Conservation (phyloP, 345 rosid species). For the Dipteronia sinensis region DNA sequence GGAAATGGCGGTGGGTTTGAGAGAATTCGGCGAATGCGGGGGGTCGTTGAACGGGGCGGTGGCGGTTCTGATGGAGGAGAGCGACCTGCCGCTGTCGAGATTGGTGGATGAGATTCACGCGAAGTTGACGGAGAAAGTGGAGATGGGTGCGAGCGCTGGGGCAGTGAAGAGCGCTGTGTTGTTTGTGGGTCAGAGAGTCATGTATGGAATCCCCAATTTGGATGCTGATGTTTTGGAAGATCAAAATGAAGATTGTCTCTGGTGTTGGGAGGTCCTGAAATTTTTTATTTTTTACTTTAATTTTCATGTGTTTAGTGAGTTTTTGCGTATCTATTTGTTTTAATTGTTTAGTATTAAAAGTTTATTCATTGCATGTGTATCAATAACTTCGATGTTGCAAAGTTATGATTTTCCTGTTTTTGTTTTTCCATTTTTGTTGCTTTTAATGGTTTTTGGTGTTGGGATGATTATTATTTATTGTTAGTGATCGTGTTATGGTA, state of each 20-base stretch:
- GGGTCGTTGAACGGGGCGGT: conserved; percentile 50
- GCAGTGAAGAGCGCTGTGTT: conserved; percentile 66
- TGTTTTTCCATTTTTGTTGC: background rate
- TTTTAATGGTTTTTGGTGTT: background rate
- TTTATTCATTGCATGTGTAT: too few species aligned
- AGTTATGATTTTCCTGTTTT: background rate
- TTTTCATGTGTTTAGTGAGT: background rate
- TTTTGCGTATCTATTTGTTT: background rate
- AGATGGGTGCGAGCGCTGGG: conserved; percentile 30
- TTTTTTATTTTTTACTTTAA: background rate
- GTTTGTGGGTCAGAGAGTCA: conserved; percentile 72
- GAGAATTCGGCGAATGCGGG: conserved; percentile 14
- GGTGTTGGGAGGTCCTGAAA: conserved; percentile 93
- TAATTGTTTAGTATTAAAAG: background rate
- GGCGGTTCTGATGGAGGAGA: conserved; percentile 78
- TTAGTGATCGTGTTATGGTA: background rate
- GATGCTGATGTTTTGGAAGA: conserved; percentile 94
- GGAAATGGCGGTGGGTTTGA: conserved; percentile 44
- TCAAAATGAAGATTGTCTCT: conserved; percentile 54
- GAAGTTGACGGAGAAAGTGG: conserved; percentile 39
- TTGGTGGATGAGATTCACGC: conserved; percentile 56
- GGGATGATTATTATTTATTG: background rate
- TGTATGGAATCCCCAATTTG: conserved; percentile 64
- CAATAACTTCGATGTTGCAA: background rate
- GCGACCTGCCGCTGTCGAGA: conserved; percentile 54